phyloP scores from a whole-genome alignment of 2,329 filamentous ascomycete genomes.

The Monilinia polystroma region DNA sequence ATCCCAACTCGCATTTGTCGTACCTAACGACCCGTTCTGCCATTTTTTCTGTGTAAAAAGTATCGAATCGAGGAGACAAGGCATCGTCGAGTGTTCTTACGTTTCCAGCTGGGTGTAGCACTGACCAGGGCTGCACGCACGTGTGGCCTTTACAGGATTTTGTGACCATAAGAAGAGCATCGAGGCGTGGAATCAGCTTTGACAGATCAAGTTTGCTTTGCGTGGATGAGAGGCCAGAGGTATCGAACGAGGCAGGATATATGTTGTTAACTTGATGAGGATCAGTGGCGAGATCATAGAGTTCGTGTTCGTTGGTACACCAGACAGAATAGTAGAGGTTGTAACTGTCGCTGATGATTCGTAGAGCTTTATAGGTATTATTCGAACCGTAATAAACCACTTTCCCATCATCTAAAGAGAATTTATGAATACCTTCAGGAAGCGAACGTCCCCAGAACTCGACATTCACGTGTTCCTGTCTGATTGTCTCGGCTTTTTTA shows the following conservation, averaged over 20 bases:
- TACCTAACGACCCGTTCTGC: slow-evolving; percentile 51
- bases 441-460: slow-evolving; percentile 46
- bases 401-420: slow-evolving; percentile 35
- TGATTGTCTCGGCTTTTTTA: slow-evolving; percentile 28
- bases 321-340: slow-evolving; percentile 66
- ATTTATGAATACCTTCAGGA: slow-evolving; percentile 35
- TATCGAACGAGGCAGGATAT: slow-evolving; percentile 32
- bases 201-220: not conserved
- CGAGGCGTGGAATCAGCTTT: slow-evolving; percentile 46
- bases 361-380: slow-evolving; percentile 52
- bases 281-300: slow-evolving; percentile 60
- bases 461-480: slow-evolving; percentile 50
- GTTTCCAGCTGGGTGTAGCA: slow-evolving; percentile 52
- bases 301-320: slow-evolving; percentile 66
- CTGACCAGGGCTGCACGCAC: slow-evolving; percentile 57
- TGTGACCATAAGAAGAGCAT: slow-evolving; percentile 58
- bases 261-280: slow-evolving; percentile 53
- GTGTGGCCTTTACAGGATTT: slow-evolving; percentile 58
- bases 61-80: slow-evolving; percentile 48
- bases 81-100: slow-evolving; percentile 54
- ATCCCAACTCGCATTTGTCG: slow-evolving; percentile 54
- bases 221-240: slow-evolving; percentile 39
- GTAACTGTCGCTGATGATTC: slow-evolving; percentile 50
- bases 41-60: slow-evolving; percentile 50
- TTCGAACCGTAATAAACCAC: slow-evolving; percentile 38